A percentile compares a stretch with the other conserved stretches of the same genome.
phyloP scores from a whole-genome alignment of 108 stramenopile species.

The Stephanodiscus minutulus region DNA sequence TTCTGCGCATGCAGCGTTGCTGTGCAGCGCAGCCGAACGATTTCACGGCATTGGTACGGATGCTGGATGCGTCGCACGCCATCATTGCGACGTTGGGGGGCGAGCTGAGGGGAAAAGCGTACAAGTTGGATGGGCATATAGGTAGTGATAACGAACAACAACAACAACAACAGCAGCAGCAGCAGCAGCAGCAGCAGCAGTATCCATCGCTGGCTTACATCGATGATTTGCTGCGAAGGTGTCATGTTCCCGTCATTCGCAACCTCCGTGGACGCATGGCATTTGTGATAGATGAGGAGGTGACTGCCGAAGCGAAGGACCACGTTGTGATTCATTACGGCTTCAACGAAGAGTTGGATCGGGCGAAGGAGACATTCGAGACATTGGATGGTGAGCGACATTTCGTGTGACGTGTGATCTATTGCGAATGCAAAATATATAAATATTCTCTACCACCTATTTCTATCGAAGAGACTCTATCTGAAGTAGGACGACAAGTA shows the following conservation, averaged over 20 bases:
- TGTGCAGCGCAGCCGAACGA: constrained; percentile 60
- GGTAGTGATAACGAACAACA: neutral
- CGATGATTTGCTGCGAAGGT: constrained; percentile 46
- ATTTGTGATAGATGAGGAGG: constrained; percentile 70
- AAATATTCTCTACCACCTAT: neutral
- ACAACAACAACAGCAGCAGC: too few species aligned
- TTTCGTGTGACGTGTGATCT: neutral
- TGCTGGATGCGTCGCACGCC: constrained; percentile 65
- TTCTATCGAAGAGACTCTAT: constrained; percentile 44
- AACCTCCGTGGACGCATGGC: constrained; percentile 65
- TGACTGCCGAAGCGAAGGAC: constrained; percentile 59
- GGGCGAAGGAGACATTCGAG: constrained; percentile 76
- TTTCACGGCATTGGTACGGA: constrained; percentile 59
- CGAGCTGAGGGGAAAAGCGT: constrained; percentile 47
- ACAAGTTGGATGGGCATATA: constrained; percentile 28
- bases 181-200: neutral
- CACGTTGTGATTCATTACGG: constrained; percentile 70
- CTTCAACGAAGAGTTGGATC: constrained; percentile 83
- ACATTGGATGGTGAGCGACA: constrained; percentile 55
- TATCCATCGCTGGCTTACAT: constrained; percentile 50
- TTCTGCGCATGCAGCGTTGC: constrained; percentile 88
- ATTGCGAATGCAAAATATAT: neutral
- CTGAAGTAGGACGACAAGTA: constrained; percentile 57
- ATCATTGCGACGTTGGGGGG: constrained; percentile 58
- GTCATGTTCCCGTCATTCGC: constrained; percentile 51